Percentiles rank a stretch among this genome's conserved stretches.
Conservation (phyloP, 2,329 filamentous ascomycete genomes). For the Ceratocystis ficicola region DNA sequence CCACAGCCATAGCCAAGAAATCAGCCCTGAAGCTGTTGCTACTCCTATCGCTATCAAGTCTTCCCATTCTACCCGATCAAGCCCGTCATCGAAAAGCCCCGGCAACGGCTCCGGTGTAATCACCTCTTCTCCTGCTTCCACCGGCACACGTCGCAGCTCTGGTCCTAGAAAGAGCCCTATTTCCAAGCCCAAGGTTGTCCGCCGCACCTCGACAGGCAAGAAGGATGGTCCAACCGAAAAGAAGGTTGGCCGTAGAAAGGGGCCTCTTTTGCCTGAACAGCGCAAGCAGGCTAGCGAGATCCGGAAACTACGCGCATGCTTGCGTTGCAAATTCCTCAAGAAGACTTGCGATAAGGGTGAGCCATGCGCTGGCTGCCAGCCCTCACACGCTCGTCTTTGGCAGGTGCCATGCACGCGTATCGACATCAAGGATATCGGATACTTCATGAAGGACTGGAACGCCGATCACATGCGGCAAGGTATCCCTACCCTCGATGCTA, state of each 20-base stretch:
- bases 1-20: slow-evolving; percentile 41
- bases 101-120: slow-evolving; percentile 42
- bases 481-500: slow-evolving; percentile 89
- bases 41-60: slow-evolving; percentile 59
- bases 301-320: slow-evolving; percentile 80
- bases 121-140: slow-evolving; percentile 47
- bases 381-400: slow-evolving; percentile 89
- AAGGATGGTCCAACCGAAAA: slow-evolving; percentile 72
- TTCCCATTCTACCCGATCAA: slow-evolving; percentile 35
- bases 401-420: slow-evolving; percentile 96
- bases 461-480: slow-evolving; percentile 91
- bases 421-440: slow-evolving; percentile 95
- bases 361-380: slow-evolving; percentile 88
- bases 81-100: slow-evolving; percentile 46
- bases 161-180: slow-evolving; percentile 64
- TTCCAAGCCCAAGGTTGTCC: slow-evolving; percentile 63
- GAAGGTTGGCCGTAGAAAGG: slow-evolving; percentile 80
- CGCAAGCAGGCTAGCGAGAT: slow-evolving; percentile 95
- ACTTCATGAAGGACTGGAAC: slow-evolving; percentile 99
- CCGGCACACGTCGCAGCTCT: slow-evolving; percentile 51
- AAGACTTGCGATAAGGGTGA: slow-evolving; percentile 98
- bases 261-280: slow-evolving; percentile 83
- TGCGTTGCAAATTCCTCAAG: slow-evolving; percentile 97
- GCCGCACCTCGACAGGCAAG: slow-evolving; percentile 64
- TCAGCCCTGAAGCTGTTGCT: slow-evolving; percentile 48